Evolutionary conservation across 192 early-diverging fungal species (phyloP).

Genomic region (Backusella tuberculispora): DNA sequence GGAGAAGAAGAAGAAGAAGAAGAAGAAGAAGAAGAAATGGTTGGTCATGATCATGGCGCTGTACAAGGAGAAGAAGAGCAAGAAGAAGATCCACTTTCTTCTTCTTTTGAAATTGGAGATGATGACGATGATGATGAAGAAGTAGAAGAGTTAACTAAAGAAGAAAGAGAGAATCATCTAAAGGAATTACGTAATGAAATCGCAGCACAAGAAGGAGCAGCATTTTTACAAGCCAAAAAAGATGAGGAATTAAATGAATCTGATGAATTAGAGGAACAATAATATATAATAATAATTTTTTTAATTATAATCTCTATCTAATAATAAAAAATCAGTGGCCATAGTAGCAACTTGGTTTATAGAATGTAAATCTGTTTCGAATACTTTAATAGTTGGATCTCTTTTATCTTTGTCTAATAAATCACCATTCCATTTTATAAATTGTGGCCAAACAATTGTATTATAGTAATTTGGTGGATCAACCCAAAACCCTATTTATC

Average conservation of each 20-base stretch:
- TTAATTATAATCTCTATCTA: neutral
- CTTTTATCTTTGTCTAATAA: constrained; percentile 29
- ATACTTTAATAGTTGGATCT: constrained; percentile 4
- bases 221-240: constrained; percentile 35
- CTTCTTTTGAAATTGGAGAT: constrained; percentile 43
- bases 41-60: neutral
- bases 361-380: constrained; percentile 1
- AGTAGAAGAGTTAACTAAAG: constrained; percentile 6
- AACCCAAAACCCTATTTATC: constrained; percentile 55
- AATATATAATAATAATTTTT: constrained; percentile 1
- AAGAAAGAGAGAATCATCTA: constrained; percentile 17
- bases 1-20: neutral
- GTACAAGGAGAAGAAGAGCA: neutral
- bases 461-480: constrained; percentile 82
- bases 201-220: constrained; percentile 40
- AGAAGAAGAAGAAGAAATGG: neutral
- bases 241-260: neutral
- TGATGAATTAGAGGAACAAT: neutral
- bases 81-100: constrained; percentile 9
- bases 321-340: constrained; percentile 14
- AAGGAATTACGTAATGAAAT: constrained; percentile 32
- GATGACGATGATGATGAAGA: constrained; percentile 40
- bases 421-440: constrained; percentile 49
- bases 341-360: neutral
- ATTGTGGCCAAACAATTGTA: constrained; percentile 72